Conservation (phyloP, 768 basidiomycete species). For the Boletus vinaceobasis region DNA sequence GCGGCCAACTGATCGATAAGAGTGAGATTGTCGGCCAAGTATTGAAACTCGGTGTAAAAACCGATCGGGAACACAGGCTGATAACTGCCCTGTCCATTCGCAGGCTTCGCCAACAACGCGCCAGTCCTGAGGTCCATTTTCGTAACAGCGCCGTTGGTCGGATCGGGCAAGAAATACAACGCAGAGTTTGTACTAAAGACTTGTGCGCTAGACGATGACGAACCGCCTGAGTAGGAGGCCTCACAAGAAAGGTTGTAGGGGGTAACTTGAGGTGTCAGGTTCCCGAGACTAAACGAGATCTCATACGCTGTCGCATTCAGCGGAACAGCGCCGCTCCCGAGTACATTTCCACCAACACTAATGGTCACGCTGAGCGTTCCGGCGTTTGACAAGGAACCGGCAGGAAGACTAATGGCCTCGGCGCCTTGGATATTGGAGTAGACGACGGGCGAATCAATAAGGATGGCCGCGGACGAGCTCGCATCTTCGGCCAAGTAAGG, state of each 20-base stretch:
- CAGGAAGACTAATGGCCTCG: conserved; percentile 36
- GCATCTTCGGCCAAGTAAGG: conserved; percentile 58
- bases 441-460: conserved; percentile 52
- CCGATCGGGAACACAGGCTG: conserved; percentile 47
- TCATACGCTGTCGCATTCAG: conserved; percentile 49
- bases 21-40: conserved; percentile 14
- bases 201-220: conserved; percentile 33
- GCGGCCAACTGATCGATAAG: conserved; percentile 32
- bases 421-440: conserved; percentile 45
- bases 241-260: conserved; percentile 31
- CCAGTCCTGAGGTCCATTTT: conserved; percentile 63
- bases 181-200: conserved; percentile 41
- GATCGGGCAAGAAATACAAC: conserved; percentile 49
- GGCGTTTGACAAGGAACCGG: conserved; percentile 24
- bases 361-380: conserved; percentile 41
- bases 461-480: conserved; percentile 39
- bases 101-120: conserved; percentile 47
- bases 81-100: conserved; percentile 46
- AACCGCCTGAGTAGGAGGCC: conserved; percentile 26
- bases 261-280: conserved; percentile 38
- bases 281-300: conserved; percentile 45
- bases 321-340: conserved; percentile 46
- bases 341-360: conserved; percentile 39
- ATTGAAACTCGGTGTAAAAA: conserved; percentile 44
- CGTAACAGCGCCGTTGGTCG: conserved; percentile 46